Base-by-base conservation (phyloP, 257 asterid genomes). In the Capsicum baccatum region DNA sequence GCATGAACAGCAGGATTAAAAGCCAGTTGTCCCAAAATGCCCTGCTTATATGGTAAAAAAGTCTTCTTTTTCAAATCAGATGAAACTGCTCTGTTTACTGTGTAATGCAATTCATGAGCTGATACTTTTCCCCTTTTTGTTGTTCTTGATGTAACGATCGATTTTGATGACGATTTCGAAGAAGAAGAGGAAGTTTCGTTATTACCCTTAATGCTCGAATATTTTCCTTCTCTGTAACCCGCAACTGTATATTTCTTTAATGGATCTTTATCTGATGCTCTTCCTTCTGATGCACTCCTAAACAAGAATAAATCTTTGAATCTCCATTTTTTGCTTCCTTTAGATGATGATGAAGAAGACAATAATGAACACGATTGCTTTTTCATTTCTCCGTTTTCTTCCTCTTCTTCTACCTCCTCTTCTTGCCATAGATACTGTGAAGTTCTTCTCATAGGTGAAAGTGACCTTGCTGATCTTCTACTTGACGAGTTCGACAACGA, bases 31-130 rank as follows among this genome's bases (percentile, higher is more conserved):
- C 97, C 97, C 82, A 94, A 59, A 84, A 93, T 94, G 17, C 97
- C 97, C 85, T 91, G 96, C 83, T 93, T 94, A 84, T 94, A 94
- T 2, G 98, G 98, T 86, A 94, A 85, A 87, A 92, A 92, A 8
- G 95, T 94, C 81, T 88, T 94, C 93, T 89, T 94, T 90, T 93
- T 94, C 86, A 92, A 56, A 84, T 93, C 94, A 66, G 91, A 91
- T 0, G 96, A 91, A 89, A 86, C 93, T 79, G 97, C 98, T 82
- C 96, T 91, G 89, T 94, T 94, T 79, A 84, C 44, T 1, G 91
- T 92, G 79, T 94, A 93, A 87, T 94, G 98, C 85, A 89, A 60
- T 84, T 94, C 98, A 66, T 94, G 98, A 33, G 97, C 93, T 47
- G 98, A 94, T 63, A 92, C 90, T 79, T 84, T 88, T 48, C 89